phyloP scores from a whole-genome alignment of 1,284 basidiomycete species.

The Serendipita sp. region DNA sequence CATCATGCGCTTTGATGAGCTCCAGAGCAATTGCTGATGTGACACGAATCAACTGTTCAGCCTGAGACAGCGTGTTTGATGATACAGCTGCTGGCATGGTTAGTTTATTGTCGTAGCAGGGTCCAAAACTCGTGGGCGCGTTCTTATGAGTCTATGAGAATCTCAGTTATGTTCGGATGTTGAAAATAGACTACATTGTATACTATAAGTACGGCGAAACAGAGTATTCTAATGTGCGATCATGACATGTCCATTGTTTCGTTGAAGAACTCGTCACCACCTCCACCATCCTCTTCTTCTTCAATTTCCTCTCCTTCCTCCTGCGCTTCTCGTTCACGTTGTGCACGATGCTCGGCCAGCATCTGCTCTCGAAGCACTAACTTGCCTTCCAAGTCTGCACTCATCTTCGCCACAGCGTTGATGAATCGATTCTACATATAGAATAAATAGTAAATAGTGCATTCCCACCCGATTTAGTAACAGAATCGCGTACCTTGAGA shows the following conservation, averaged over 20 bases:
- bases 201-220: too few relatives aligned
- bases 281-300: constrained; percentile 32
- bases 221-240: not conserved
- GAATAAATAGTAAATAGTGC: constrained; percentile 7
- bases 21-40: constrained; percentile 92
- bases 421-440: constrained; percentile 73
- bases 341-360: constrained; percentile 49
- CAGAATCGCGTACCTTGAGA: constrained; percentile 48
- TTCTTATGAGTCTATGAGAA: too few relatives aligned
- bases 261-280: constrained; percentile 19
- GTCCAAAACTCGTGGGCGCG: not conserved
- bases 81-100: not conserved
- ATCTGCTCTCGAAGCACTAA: constrained; percentile 64
- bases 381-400: constrained; percentile 77
- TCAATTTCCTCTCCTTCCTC: constrained; percentile 28
- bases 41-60: constrained; percentile 79
- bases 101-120: not conserved
- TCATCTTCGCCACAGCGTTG: constrained; percentile 77
- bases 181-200: too few relatives aligned
- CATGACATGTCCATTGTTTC: not conserved
- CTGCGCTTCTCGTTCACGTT: constrained; percentile 28
- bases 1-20: constrained; percentile 80
- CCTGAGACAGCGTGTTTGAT: constrained; percentile 41
- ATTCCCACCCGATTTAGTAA: not conserved
- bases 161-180: too few relatives aligned